Base-by-base conservation (phyloP, 805 yeast species). In the Metschnikowia lachancei region DNA sequence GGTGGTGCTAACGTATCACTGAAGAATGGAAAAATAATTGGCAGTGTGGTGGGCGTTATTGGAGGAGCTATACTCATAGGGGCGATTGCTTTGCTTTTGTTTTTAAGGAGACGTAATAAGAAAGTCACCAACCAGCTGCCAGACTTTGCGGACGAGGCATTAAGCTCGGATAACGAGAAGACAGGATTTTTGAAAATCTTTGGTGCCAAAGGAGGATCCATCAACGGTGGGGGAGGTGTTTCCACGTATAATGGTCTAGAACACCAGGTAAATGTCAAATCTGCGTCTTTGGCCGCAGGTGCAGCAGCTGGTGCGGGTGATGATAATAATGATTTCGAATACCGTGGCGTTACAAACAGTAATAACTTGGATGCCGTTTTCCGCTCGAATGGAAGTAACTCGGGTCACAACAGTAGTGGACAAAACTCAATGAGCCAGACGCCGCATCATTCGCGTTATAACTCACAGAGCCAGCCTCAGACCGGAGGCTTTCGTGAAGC, bases 51-150 rank as follows among this genome's bases (percentile, higher is more conserved):
- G n/a, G 77, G 77, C 0, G 69, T 74, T 1, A 65, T 72, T 19
- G 77, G 76, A n/a, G 77, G 77, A 11, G 62, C 72, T 16, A 63
- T 72, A 22, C 59, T 70, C n/a, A 64, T 72, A 36, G 74, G 72
- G 0, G 58, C 61, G 2, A 49, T 69, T 16, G 74, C 70, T 10
- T 49, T 71, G 14, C 64, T 70, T 44, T 53, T 72, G 32, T 65
- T 67, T 48, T 56, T 69, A 53, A 69, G 62, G 49, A 62, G 57
- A 43, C 57, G 71, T 30, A 62, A 61, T 51, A 54, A 57, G 36
- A 52, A 53, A 13, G 50, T 68, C 30, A 66, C 69, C 36, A 72
- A 72, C 57, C 75, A 69, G 50, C 66, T 69, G 31, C 77, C 77
- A 2, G 75, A 72, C 51, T 72, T 72, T 53, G 69, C 69, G 36